Percentiles rank a stretch among this genome's conserved stretches.
phyloP scores from a whole-genome alignment of 441 rosid genomes.

The Melianthus villosus region DNA sequence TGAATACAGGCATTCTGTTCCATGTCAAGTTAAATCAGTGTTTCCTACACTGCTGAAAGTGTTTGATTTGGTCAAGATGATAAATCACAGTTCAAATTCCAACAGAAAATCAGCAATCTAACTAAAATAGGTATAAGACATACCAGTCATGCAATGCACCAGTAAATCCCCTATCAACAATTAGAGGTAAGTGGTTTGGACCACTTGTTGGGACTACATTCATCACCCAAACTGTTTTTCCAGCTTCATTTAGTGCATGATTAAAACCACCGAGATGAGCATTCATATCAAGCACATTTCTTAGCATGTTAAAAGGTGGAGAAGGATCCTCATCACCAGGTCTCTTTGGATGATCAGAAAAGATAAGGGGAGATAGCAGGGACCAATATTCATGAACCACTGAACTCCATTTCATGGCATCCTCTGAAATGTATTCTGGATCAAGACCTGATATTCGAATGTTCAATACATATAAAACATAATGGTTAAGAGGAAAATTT shows the following conservation, averaged over 20 bases:
- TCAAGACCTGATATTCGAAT: conserved; percentile 36
- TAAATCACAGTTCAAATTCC: too few relatives aligned
- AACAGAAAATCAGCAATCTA: too few relatives aligned
- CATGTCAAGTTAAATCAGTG: too few relatives aligned
- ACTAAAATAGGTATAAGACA: too few relatives aligned
- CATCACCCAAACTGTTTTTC: too few relatives aligned
- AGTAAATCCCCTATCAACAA: too few relatives aligned
- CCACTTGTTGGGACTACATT: too few relatives aligned
- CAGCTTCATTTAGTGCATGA: conserved; percentile 59
- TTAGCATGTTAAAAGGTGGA: conserved; percentile 88
- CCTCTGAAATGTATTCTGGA: conserved; percentile 50
- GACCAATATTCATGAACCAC: conserved; percentile 77
- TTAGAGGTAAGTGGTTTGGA: too few relatives aligned
- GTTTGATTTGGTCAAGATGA: too few relatives aligned
- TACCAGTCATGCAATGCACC: too few relatives aligned
- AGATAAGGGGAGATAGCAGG: conserved; percentile 80
- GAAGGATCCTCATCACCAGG: conserved; percentile 97
- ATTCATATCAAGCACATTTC: conserved; percentile 93
- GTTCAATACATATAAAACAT: not conserved
- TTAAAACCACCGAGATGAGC: conserved; percentile 81
- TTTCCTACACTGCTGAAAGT: too few relatives aligned
- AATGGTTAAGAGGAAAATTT: not conserved
- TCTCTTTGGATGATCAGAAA: conserved; percentile 97
- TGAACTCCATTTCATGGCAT: conserved; percentile 40
- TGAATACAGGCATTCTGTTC: too few relatives aligned